Conservation (phyloP, 805 yeast genomes). For the Saturnispora kantuleensis region DNA sequence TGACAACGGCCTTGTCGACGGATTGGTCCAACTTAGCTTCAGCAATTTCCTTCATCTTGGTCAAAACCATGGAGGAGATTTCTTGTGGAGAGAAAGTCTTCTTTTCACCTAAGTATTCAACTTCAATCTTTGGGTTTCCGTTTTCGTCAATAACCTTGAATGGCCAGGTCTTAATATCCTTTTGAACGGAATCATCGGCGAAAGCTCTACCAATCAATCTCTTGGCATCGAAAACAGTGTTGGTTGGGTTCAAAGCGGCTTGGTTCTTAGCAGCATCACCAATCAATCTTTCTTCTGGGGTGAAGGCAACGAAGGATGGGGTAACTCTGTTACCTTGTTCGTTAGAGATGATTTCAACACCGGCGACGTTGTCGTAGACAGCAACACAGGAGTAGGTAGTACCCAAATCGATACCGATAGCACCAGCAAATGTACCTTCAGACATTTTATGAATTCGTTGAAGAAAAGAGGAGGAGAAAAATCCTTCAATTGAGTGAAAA, state of each 20-base stretch:
- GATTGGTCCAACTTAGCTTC: conserved; percentile 65
- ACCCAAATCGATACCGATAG: conserved; percentile 98
- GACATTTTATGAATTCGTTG: conserved; percentile 45
- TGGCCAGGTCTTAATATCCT: conserved; percentile 88
- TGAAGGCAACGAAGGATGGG: conserved; percentile 75
- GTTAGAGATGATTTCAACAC: conserved; percentile 72
- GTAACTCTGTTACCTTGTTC: conserved; percentile 84
- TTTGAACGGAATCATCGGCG: conserved; percentile 68
- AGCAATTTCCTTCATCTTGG: conserved; percentile 76
- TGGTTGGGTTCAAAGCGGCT: conserved; percentile 69
- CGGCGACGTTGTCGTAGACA: conserved; percentile 51
- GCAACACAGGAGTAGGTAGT: conserved; percentile 76
- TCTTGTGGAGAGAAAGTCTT: conserved; percentile 68
- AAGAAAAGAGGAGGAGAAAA: conserved; percentile 10
- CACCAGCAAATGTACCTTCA: conserved; percentile 99
- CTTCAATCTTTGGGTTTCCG: conserved; percentile 62
- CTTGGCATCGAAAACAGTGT: conserved; percentile 77
- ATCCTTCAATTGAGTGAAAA: conserved; percentile 13
- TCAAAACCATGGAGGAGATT: conserved; percentile 66
- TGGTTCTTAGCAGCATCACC: conserved; percentile 82
- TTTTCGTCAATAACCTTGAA: conserved; percentile 57
- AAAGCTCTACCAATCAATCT: conserved; percentile 75
- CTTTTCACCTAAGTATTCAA: conserved; percentile 58
- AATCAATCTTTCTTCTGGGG: conserved; percentile 66
- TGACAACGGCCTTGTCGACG: conserved; percentile 67